Evolutionary conservation across 257 asterid genomes (phyloP).

Genomic region (Verbascum thapsus): DNA sequence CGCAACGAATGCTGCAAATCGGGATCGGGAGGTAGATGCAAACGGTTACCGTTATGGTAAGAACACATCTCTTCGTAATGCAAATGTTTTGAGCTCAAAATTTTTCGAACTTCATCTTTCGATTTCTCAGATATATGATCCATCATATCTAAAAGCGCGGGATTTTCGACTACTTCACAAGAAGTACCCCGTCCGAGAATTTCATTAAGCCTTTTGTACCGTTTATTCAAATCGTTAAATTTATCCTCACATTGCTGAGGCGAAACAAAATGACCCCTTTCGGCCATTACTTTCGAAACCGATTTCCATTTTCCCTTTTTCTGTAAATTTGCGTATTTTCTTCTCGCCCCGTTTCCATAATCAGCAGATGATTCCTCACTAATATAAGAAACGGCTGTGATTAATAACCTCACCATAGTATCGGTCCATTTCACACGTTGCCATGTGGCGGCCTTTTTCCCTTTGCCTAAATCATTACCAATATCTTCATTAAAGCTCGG

Average conservation of each 20-base stretch:
- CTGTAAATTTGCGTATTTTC: constrained; percentile 40
- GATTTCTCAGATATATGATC: constrained; percentile 47
- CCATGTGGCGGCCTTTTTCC: constrained; percentile 54
- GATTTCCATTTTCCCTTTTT: constrained; percentile 70
- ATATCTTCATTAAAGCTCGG: constrained; percentile 57
- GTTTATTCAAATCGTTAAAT: constrained; percentile 56
- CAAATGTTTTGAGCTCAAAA: constrained; percentile 60
- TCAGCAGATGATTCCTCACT: constrained; percentile 52
- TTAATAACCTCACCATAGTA: constrained; percentile 47
- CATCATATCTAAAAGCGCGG: constrained; percentile 46
- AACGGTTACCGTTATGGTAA: constrained; percentile 51
- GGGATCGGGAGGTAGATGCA: constrained; percentile 37
- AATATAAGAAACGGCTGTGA: constrained; percentile 55
- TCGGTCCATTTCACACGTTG: constrained; percentile 72
- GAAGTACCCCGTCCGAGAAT: constrained; percentile 59
- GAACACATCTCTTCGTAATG: constrained; percentile 65
- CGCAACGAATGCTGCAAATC: constrained; percentile 33
- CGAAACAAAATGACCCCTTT: constrained; percentile 55
- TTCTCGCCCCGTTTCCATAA: constrained; percentile 35
- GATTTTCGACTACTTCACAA: constrained; percentile 59
- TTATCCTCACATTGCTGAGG: constrained; percentile 74
- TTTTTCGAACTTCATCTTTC: constrained; percentile 53
- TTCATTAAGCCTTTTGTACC: constrained; percentile 62
- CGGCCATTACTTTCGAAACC: constrained; percentile 52
- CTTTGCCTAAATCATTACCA: constrained; percentile 28